Percentiles rank a stretch among this genome's conserved stretches.
phyloP scores from a whole-genome alignment of 2,329 filamentous ascomycete species.

The Gaeumannomyces tritici region DNA sequence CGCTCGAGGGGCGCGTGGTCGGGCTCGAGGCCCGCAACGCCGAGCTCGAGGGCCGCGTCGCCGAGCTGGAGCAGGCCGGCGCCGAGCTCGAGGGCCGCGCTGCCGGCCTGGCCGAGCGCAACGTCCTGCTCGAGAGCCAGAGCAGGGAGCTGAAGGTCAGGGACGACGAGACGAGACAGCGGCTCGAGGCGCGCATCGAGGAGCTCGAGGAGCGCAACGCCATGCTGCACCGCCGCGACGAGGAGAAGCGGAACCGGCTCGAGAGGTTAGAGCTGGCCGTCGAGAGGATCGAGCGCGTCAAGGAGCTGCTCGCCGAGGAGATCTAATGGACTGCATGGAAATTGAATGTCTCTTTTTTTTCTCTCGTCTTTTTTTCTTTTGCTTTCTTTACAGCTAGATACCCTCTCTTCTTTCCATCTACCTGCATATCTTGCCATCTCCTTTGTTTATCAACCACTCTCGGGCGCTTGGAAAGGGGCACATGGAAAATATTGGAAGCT shows the following conservation, averaged over 20 bases:
- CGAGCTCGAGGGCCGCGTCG: conserved; percentile 59
- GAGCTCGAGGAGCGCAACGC: conserved; percentile 43
- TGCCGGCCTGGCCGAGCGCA: too few relatives aligned
- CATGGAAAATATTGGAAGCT: neutral
- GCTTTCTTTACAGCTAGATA: neutral
- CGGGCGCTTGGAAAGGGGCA: neutral
- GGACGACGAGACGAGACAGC: conserved; percentile 10
- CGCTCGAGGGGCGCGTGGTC: conserved; percentile 58
- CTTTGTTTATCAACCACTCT: neutral
- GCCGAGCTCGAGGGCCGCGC: conserved; percentile 60
- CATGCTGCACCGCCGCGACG: conserved; percentile 59
- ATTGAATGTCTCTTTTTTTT: neutral
- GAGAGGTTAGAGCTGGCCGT: conserved; percentile 65
- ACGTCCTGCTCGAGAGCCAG: conserved; percentile 62
- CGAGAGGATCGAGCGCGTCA: conserved; percentile 60
- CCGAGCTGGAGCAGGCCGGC: too few relatives aligned
- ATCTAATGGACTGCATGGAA: neutral
- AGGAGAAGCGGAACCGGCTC: conserved; percentile 58
- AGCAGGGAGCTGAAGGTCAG: conserved; percentile 49
- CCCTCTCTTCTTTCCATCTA: neutral
- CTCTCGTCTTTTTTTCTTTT: neutral
- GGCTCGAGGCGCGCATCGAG: conserved; percentile 58
- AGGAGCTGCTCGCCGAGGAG: conserved; percentile 39
- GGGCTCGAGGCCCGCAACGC: conserved; percentile 57
- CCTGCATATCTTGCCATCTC: neutral